Evolutionary conservation across 441 rosid genomes (phyloP), one percentile per base, ranked within the genome.

Genomic region (Metrosideros polymorpha): DNA sequence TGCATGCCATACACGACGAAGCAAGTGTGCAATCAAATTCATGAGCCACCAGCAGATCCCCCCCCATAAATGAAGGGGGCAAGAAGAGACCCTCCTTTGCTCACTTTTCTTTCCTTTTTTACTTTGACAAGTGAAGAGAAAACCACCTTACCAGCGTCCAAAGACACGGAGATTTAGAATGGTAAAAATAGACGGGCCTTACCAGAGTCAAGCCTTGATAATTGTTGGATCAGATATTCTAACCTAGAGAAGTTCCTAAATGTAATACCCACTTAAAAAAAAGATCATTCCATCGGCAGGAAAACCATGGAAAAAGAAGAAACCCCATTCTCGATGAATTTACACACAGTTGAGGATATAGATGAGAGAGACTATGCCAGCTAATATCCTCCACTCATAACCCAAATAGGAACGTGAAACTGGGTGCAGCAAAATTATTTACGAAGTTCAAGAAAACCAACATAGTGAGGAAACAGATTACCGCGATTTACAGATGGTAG

Each of bases 1-100:
- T 89, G 89, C 86, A 91, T 87, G 85, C 87, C 52, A 59, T 90
- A 92, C 91, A 87, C 92, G 90, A 93, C 89, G 94, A 87, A 91
- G 93, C 87, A 91, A 71, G 47, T 39, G 79, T 22, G 47, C 47
- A 71, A 42, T 71, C 79, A 71, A 71, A 35, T 71, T 71, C 79
- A 39, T 39, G 79, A 42, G 47, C 47, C 79, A 71, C 79, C 79
- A 71, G 79, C 79, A 71, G 47, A 71, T n/a, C n/a, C 4, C 79
- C 43, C 79, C 47, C 35, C 1, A 22, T 71, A 39, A 35, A 71
- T 3, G 47, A 71, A 71, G 47, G 79, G 47, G 47, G n/a, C 47
- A 22, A 71, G 79, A 71, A 71, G 47, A 71, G n/a, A 71, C 47
- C 79, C 47, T 71, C 79, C 79, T 39, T 71, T 35, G 47, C 47